Evolutionary conservation across 495 filamentous ascomycete genomes (phyloP), one percentile per base, ranked within the genome.

Genomic region (Chlorociboria aeruginascens): DNA sequence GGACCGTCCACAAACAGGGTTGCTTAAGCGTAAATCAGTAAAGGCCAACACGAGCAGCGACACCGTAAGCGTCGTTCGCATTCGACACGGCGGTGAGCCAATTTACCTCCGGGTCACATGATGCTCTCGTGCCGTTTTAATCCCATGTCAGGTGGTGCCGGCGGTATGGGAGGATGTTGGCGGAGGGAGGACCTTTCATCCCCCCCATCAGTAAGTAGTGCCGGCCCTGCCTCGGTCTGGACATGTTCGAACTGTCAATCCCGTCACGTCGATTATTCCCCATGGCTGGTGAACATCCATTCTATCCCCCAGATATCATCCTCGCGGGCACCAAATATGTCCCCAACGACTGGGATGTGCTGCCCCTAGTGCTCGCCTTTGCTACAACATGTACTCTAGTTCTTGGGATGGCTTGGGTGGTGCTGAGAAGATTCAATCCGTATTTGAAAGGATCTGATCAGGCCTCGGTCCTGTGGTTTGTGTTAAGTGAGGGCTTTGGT

Each of bases 381-480:
- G 69, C 56, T 13, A 62, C 56, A 7, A 66, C 68, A 32, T 63
- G 72, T 34, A 55, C 61, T 10, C 52, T 62, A 48, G 69, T 77
- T 16, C 63, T 79, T 37, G 43, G 61, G 13, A 50, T 65, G 10
- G 67, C 74, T 25, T 65, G 68, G 40, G 31, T 63, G 14, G 28
- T 72, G 3, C 66, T 70, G 13, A 68, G 57, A 35, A 58, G 55
- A 46, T 44, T 62, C 7, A 67, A 69, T 41, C 67, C 68, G 14
- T 51, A 50, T 6, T 51, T 75, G 33, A 61, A 60, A 20, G 54
- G 32, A 4, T 55, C 54, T 11, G 78, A 77, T 32, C 65, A 73
- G 46, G 44, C 60, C 12, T 63, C 67, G n/a, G 59, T 78, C 6
- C 59, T 69, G 48, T 84, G 80, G 79, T 84, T 82, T 63, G 62